Percentiles rank a stretch among this genome's conserved stretches.
Conservation (phyloP, 768 basidiomycete genomes). For the Naganishia kalamii region DNA sequence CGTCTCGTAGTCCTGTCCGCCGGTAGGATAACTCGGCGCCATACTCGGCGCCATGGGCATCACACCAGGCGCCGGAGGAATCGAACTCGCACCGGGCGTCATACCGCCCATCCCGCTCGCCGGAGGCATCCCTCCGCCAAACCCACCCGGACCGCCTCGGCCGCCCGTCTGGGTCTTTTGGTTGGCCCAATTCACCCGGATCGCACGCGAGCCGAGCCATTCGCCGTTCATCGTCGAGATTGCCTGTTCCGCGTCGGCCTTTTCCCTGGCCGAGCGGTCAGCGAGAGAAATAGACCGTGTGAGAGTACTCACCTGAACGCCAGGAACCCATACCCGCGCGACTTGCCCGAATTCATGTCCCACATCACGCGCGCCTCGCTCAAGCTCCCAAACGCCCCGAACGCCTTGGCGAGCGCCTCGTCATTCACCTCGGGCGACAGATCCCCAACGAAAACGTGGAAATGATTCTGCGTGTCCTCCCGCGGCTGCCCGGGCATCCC, state of each 20-base stretch:
- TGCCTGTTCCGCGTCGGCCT: slow-evolving; percentile 97
- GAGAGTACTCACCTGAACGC: slow-evolving; percentile 60
- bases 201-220: slow-evolving; percentile 96
- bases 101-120: slow-evolving; percentile 34
- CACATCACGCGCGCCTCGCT: slow-evolving; percentile 99
- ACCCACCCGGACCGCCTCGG: slow-evolving; percentile 26
- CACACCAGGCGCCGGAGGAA: background rate
- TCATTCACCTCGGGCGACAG: slow-evolving; percentile 98
- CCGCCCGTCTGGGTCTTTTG: slow-evolving; percentile 84
- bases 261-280: slow-evolving; percentile 57
- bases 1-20: slow-evolving; percentile 60
- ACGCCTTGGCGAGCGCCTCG: slow-evolving; percentile 91
- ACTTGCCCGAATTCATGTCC: slow-evolving; percentile 99
- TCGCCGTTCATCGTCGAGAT: slow-evolving; percentile 99
- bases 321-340: slow-evolving; percentile 94
- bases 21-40: slow-evolving; percentile 51
- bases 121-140: slow-evolving; percentile 15
- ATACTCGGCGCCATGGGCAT: slow-evolving; percentile 1
- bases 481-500: slow-evolving; percentile 57
- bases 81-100: slow-evolving; percentile 30
- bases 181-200: slow-evolving; percentile 99
- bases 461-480: slow-evolving; percentile 96
- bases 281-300: background rate
- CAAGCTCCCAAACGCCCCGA: slow-evolving; percentile 91
- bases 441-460: slow-evolving; percentile 99